Evolutionary conservation across 2,329 filamentous ascomycete species (phyloP), one percentile per base, ranked within the genome.

Genomic region (Tolypocladium nubicola): DNA sequence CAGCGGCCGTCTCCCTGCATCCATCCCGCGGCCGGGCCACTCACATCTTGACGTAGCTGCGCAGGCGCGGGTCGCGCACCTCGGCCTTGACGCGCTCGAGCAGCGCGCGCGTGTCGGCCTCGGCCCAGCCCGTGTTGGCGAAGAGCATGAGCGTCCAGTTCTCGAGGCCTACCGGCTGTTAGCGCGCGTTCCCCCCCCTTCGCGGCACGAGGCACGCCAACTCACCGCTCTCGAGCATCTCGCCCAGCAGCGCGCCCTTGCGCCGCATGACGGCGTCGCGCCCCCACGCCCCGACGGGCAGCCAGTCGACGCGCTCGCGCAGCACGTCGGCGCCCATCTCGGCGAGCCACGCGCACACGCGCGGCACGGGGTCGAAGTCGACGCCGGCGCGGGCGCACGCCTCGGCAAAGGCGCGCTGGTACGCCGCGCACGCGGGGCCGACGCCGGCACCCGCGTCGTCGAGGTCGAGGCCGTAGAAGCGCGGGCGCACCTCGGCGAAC

Each of bases 221-320:
- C n/a, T 14, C 67, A 76, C 74, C 66, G 40, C 67, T 67, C 41
- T 73, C 64, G 1, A 73, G 64, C 63, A 77, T 71, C 53, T 69
- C 62, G 4, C 67, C 68, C 40, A 75, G 61, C 21, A 75, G 58
- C 19, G 63, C 66, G 45, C 74, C 74, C 43, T 74, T 74, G 40
- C 65, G 65, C 35, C 65, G 65, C 59, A 70, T 66, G 56, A 74
- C 67, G 9, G 72, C 69, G 54, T 77, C 75, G 30, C 67, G 66
- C 0, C 72, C 71, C 70, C 74, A 75, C 65, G 64, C 13, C 71
- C 69, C 23, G n/a, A 76, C 62, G 1, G 75, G 75, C 33, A 77
- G 59, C 62, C 75, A 73, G 60, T 77, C 73, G 23, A 66, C 71
- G 14, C 71, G 66, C 60, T 76, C 73, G 0, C 70, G 65, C 23